A percentile compares a stretch with the other conserved stretches of the same genome.
These are phyloP conservation scores for Trypanosoma theileri DNA, from an alignment of 208 protist species.

Conservation along the genomic window DNA sequence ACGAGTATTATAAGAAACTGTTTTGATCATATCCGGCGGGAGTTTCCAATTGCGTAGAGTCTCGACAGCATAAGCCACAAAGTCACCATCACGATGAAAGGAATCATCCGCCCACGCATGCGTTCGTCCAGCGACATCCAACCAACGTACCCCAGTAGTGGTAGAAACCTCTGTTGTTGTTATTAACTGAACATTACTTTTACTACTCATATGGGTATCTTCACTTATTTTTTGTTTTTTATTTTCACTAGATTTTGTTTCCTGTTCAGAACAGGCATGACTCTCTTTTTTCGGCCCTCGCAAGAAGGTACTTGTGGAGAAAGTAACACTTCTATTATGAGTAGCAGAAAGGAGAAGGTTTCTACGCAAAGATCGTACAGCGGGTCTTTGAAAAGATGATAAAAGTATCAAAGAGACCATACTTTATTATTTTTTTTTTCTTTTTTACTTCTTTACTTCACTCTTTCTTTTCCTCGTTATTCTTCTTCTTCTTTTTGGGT, in stretches of 20 bases:
- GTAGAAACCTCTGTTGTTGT: conserved; percentile 50
- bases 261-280: neutral
- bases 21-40: conserved; percentile 36
- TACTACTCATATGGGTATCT: neutral
- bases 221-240: neutral
- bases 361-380: no score
- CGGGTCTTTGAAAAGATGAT: no score
- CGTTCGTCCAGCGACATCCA: conserved; percentile 40
- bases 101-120: conserved; percentile 26
- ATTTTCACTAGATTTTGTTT: neutral
- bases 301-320: no score
- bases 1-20: conserved; percentile 28
- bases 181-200: conserved; percentile 21
- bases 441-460: no score
- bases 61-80: conserved; percentile 39
- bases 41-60: conserved; percentile 31
- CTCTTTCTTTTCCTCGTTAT: no score
- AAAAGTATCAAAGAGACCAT: no score
- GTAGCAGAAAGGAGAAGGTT: no score
- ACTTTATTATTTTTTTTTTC: no score
- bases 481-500: no score
- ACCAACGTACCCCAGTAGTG: conserved; percentile 41
- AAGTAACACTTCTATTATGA: no score
- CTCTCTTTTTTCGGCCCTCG: neutral
- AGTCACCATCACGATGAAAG: conserved; percentile 40